phyloP scores from a whole-genome alignment of 345 rosid genomes.

The Eucalyptus curtisii region DNA sequence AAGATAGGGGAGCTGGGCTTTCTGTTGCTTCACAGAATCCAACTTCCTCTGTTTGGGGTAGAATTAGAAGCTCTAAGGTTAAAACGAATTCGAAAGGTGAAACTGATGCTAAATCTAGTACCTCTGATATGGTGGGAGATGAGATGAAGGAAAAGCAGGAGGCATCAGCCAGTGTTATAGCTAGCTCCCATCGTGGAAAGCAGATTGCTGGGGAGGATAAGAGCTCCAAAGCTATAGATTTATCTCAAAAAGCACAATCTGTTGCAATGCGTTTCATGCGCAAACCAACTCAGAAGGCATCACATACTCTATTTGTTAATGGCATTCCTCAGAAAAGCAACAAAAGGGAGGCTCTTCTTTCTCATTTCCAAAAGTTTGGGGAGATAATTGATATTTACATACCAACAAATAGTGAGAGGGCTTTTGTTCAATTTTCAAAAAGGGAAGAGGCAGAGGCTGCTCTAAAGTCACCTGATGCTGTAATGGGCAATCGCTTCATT shows the following conservation, averaged over 20 bases:
- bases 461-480: conserved; percentile 91
- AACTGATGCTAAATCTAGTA: conserved; percentile 23
- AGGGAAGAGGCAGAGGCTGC: conserved; percentile 98
- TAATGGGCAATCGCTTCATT: conserved; percentile 98
- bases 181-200: conserved; percentile 37
- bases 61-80: conserved; percentile 30
- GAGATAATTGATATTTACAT: conserved; percentile 81
- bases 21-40: conserved; percentile 26
- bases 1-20: conserved; percentile 10
- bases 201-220: conserved; percentile 19
- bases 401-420: conserved; percentile 69
- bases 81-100: conserved; percentile 44
- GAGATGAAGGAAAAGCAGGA: conserved; percentile 36
- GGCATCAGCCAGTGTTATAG: conserved; percentile 16
- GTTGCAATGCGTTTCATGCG: conserved; percentile 24
- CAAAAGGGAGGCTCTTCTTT: conserved; percentile 68
- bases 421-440: conserved; percentile 91
- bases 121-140: conserved; percentile 34
- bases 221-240: conserved; percentile 19
- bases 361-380: conserved; percentile 91
- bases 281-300: conserved; percentile 72
- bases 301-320: conserved; percentile 79
- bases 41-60: conserved; percentile 63
- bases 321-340: conserved; percentile 74
- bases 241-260: conserved; percentile 27